Evolutionary conservation across 1,284 basidiomycete genomes (phyloP).

Genomic region (Takashimella tepidaria): DNA sequence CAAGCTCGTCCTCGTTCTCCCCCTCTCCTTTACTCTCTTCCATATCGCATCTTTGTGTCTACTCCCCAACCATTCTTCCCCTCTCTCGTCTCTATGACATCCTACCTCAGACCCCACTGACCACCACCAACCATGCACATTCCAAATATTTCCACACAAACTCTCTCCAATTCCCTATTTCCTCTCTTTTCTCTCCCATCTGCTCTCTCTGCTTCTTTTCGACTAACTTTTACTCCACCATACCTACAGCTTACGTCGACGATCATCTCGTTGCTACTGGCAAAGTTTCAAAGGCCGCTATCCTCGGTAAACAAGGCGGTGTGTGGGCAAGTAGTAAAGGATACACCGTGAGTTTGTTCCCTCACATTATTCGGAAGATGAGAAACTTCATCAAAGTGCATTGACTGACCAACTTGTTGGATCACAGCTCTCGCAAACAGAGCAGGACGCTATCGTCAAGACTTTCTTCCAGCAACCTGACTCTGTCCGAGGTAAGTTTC

Average conservation of each 20-base stretch:
- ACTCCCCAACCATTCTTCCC: background rate
- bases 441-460: conserved; percentile 64
- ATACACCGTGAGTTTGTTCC: conserved; percentile 60
- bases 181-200: background rate
- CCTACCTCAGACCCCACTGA: too few relatives aligned
- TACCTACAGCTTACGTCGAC: conserved; percentile 75
- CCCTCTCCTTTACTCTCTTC: background rate
- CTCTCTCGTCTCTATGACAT: background rate
- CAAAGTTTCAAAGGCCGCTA: conserved; percentile 73
- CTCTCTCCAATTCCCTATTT: background rate
- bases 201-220: background rate
- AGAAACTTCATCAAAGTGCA: too few relatives aligned
- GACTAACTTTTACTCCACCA: background rate
- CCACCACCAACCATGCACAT: too few relatives aligned
- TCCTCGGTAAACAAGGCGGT: conserved; percentile 77
- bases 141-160: too few relatives aligned
- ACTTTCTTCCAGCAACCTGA: conserved; percentile 54
- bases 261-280: conserved; percentile 72
- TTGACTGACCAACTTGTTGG: background rate
- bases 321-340: conserved; percentile 75
- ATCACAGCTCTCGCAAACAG: conserved; percentile 63
- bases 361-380: conserved; percentile 3
- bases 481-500: conserved; percentile 48
- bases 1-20: background rate
- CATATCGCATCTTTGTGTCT: background rate